phyloP scores from a whole-genome alignment of 441 rosid species.

The Populus hybrid region DNA sequence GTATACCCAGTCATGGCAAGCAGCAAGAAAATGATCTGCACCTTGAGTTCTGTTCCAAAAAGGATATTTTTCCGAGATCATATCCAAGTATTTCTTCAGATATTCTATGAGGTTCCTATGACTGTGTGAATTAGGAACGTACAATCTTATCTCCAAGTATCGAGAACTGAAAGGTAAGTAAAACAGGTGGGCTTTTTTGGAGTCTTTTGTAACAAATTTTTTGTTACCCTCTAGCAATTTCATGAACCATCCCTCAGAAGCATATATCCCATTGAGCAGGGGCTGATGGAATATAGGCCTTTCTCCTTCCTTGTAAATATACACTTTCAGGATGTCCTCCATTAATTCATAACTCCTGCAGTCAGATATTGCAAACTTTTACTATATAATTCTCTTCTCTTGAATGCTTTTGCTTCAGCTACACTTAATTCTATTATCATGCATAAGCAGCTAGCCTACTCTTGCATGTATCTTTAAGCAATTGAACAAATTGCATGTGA shows the following conservation, averaged over 20 bases:
- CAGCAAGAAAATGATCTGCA: constrained; percentile 88
- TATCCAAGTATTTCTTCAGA: constrained; percentile 55
- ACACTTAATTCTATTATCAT: not conserved
- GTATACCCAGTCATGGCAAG: constrained; percentile 96
- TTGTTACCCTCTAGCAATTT: constrained; percentile 60
- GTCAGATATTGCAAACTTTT: not conserved
- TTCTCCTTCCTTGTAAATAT: constrained; percentile 78
- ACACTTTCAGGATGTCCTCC: constrained; percentile 75
- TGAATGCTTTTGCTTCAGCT: not conserved
- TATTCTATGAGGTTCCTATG: constrained; percentile 48
- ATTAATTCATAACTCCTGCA: constrained; percentile 90
- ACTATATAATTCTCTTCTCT: not conserved
- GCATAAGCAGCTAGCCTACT: constrained; percentile 1
- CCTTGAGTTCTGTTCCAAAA: constrained; percentile 91
- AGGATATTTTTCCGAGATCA: constrained; percentile 54
- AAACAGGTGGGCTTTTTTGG: constrained; percentile 76
- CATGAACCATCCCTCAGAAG: constrained; percentile 99
- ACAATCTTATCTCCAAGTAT: constrained; percentile 58
- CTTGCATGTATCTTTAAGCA: not conserved
- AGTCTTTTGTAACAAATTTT: constrained; percentile 54
- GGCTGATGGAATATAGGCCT: constrained; percentile 70
- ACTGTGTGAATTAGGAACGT: constrained; percentile 63
- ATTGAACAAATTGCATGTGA: not conserved
- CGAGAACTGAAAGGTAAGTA: constrained; percentile 88
- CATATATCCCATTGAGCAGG: constrained; percentile 72